Evolutionary conservation across 805 yeast species (phyloP).

Genomic region (Nakazawaea sp.): DNA sequence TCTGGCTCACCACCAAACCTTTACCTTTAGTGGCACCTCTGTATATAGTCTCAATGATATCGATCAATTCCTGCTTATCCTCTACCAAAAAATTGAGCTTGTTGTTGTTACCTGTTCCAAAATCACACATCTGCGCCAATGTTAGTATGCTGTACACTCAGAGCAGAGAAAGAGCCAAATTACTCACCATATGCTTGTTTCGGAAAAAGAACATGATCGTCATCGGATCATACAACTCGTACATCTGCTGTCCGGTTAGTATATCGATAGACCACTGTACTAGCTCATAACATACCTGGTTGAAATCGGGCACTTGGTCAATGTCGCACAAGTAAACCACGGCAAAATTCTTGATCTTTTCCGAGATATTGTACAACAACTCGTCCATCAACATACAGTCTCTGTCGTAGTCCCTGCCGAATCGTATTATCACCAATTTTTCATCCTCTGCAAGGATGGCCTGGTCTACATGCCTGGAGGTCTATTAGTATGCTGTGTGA

Average conservation of each 20-base stretch:
- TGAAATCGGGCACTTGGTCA: constrained; percentile 85
- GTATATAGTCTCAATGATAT: constrained; percentile 81
- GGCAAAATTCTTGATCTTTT: constrained; percentile 81
- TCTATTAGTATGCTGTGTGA: neutral
- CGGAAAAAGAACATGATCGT: constrained; percentile 90
- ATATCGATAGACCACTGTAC: neutral
- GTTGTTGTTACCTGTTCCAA: constrained; percentile 96
- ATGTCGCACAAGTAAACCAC: constrained; percentile 85
- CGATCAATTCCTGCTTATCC: constrained; percentile 85
- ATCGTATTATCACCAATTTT: constrained; percentile 78
- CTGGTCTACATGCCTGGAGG: constrained; percentile 82
- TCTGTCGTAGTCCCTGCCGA: constrained; percentile 72
- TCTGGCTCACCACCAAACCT: constrained; percentile 84
- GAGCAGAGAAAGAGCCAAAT: neutral
- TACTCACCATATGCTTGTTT: constrained; percentile 71
- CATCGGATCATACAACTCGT: constrained; percentile 84
- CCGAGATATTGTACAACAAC: constrained; percentile 69
- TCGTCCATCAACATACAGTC: constrained; percentile 93
- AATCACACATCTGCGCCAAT: constrained; percentile 66
- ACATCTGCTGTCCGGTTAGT: constrained; percentile 40
- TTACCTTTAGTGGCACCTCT: constrained; percentile 90
- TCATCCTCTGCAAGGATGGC: constrained; percentile 91
- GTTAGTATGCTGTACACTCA: neutral
- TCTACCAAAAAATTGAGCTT: constrained; percentile 76
- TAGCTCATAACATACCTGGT: constrained; percentile 28